Conservation (phyloP, 306 rosid genomes). For the Comarum palustre region DNA sequence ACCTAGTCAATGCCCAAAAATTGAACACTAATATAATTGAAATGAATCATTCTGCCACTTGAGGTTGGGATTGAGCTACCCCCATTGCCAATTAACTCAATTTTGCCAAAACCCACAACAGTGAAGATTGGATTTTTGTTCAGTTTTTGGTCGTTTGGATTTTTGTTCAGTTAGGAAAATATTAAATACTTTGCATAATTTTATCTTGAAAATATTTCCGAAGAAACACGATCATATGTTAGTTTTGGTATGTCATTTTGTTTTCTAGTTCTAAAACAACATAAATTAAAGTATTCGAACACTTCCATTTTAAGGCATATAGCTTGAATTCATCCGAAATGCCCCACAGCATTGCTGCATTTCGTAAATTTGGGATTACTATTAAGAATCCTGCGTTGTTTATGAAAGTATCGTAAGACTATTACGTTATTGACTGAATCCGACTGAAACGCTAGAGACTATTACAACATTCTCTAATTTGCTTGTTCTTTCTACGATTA, state of each 20-base stretch:
- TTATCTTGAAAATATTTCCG: not conserved
- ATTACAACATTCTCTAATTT: not conserved
- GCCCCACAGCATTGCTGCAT: not conserved
- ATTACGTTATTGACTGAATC: not conserved
- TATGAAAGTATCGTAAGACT: too few relatives aligned
- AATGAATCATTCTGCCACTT: slow-evolving; percentile 26
- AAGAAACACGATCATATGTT: not conserved
- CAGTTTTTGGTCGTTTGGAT: slow-evolving; percentile 3
- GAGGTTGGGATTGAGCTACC: slow-evolving; percentile 10
- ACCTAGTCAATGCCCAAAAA: slow-evolving; percentile 11
- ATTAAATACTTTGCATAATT: not conserved
- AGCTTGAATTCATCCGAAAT: not conserved
- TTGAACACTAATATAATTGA: not conserved
- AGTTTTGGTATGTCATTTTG: not conserved
- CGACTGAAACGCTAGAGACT: not conserved
- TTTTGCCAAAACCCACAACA: slow-evolving; percentile 9
- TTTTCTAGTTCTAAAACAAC: not conserved
- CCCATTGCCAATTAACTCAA: slow-evolving; percentile 32
- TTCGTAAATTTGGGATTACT: not conserved
- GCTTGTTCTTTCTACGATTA: not conserved
- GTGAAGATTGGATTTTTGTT: not conserved
- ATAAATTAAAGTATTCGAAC: not conserved
- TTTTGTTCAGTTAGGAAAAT: not conserved
- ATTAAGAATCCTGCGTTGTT: too few relatives aligned
- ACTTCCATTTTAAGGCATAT: not conserved